Base-by-base conservation (phyloP, 345 rosid species). In the Syzygium grande region DNA sequence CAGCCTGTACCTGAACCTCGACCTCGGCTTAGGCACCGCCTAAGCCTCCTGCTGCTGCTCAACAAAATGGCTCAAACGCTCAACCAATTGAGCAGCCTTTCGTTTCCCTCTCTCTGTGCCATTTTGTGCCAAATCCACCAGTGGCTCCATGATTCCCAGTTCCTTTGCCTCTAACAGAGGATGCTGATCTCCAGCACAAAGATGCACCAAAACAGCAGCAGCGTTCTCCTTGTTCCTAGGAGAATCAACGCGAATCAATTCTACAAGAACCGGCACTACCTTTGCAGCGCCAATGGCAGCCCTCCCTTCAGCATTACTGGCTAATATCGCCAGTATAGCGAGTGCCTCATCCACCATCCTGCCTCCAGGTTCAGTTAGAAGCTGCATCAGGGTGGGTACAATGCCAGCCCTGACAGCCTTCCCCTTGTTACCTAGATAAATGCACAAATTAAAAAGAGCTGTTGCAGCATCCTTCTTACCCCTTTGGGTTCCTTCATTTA, bases 391-490 rank as follows among this genome's bases (percentile, higher is more conserved):
- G 0, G 94, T 93, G 25, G 97, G 96, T 56, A 95, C 93, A 85
- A 95, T 93, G 68, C 99, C 98, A 49, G 99, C 99, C 85, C 95
- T 93, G 59, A 96, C 96, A 16, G 99, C 99, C 93, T 94, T 98
- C 56, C 99, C 99, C 88, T 95, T 98, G 95, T 98, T 98, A 87
- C 99, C 99, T 92, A 92, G 99, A 91, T 93, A 96, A 56, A 98
- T 96, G 91, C 99, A 96, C 92, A 98, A 90, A 90, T 98, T 98
- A 92, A 96, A 98, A 41, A 98, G 95, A 43, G 99, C 99, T 54
- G 99, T 96, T 2, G 99, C 99, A 21, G 99, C 99, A 85, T 98
- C 99, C 90, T 98, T 96, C 93, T 95, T 98, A 84, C 99, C 99
- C 88, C 99, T 92, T 65, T 92, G 99, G n/a, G 98, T 95, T 12